Evolutionary conservation across 805 yeast genomes (phyloP), one percentile per base, ranked within the genome.

Genomic region (Cyberlindnera mycetangii): DNA sequence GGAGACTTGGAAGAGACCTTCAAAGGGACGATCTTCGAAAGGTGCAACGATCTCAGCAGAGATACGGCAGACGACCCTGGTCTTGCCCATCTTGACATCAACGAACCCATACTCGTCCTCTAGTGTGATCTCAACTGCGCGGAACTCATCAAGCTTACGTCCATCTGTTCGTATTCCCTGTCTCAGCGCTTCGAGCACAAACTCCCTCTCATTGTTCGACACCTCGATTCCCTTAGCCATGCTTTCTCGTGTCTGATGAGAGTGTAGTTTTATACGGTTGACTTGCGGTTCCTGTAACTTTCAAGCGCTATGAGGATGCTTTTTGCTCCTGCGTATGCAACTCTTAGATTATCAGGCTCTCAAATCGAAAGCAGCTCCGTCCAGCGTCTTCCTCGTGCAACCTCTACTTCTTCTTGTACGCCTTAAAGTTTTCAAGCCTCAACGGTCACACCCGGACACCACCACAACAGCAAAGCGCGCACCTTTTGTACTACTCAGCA

Each of bases 11-110:
- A 93, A 89, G 4, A 85, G 58, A 1, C 99, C 99, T 64, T 93
- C 99, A 61, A 88, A 92, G 0, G 97, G 97, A 43, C 96, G 74
- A 53, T 90, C 95, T 39, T 89, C 96, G 51, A 75, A 83, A 0
- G 99, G 99, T 47, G 78, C 76, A 4, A 78, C 74, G 12, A 93
- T 81, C 41, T 79, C 83, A 10, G 95, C 85, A 15, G 89, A 79
- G 5, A 92, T 81, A 44, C 87, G 72, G 4, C 79, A 89, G 1
- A 83, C 74, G 10, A 87, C 76, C 54, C 78, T 62, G 47, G 98
- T 90, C 31, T 76, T 70, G 0, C 98, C 98, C 61, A 89, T 71
- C 14, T 66, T 67, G 3, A 92, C 82, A 53, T 87, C 88, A 5
- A 84, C 95, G 55, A 80, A 84, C 11, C 97, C 98, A 56, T 77